Conservation (phyloP, 116 monocot species). For the Trichopus zeylanicus region DNA sequence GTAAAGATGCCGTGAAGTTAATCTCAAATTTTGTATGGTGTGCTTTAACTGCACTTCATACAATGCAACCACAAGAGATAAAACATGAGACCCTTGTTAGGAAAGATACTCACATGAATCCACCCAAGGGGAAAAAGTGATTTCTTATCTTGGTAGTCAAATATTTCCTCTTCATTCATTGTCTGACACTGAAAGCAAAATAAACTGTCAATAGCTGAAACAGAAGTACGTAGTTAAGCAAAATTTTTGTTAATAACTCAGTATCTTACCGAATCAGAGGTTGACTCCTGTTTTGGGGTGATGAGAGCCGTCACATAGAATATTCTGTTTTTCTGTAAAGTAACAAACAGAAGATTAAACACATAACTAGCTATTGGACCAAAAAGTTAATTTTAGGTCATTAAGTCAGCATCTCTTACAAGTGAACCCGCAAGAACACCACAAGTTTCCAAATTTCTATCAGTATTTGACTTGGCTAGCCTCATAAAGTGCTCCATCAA, state of each 20-base stretch:
- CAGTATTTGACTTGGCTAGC: slow-evolving; percentile 83
- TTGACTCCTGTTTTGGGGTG: slow-evolving; percentile 91
- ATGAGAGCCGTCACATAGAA: slow-evolving; percentile 86
- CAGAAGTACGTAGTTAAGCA: neutral
- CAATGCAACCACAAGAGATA: neutral
- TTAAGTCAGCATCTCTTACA: slow-evolving; percentile 38
- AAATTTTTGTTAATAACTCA: neutral
- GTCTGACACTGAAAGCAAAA: slow-evolving; percentile 64
- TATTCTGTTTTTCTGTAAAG: slow-evolving; percentile 76
- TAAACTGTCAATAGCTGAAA: neutral
- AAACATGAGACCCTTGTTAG: neutral
- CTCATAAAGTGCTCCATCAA: slow-evolving; percentile 93
- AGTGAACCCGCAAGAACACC: slow-evolving; percentile 97
- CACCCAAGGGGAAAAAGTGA: slow-evolving; percentile 98
- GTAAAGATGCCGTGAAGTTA: too few relatives aligned
- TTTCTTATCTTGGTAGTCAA: slow-evolving; percentile 90
- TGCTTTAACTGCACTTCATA: too few relatives aligned
- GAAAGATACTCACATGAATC: slow-evolving; percentile 78
- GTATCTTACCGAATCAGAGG: slow-evolving; percentile 72
- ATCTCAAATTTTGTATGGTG: too few relatives aligned
- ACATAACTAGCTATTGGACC: neutral
- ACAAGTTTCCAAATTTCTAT: slow-evolving; percentile 86
- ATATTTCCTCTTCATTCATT: slow-evolving; percentile 98
- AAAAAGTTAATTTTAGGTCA: neutral
- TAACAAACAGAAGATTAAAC: slow-evolving; percentile 6